Conservation (phyloP, 2,329 filamentous ascomycete species). For the Microcyclospora tardicrescens region DNA sequence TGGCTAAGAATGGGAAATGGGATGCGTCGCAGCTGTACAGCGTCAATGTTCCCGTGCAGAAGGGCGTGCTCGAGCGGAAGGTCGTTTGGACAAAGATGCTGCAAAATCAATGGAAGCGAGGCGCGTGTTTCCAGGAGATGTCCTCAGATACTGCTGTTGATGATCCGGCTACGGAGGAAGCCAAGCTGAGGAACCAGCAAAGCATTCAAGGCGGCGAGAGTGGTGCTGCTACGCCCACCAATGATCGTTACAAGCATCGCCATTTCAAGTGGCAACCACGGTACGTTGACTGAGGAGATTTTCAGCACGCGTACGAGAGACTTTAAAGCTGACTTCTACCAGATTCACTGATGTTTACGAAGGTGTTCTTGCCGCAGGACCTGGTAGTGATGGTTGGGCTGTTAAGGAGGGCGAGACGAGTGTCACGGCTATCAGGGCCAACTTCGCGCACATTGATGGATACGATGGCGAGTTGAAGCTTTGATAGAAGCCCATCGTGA, state of each 20-base stretch:
- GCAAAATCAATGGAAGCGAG: constrained; percentile 80
- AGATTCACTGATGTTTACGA: constrained; percentile 75
- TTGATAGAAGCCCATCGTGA: constrained; percentile 28
- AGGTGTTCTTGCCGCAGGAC: constrained; percentile 64
- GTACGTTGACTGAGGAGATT: no score
- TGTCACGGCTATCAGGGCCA: constrained; percentile 80
- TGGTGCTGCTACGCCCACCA: constrained; percentile 18
- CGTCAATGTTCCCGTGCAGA: constrained; percentile 78
- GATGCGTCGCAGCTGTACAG: constrained; percentile 58
- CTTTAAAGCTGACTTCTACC: no score
- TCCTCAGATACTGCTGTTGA: constrained; percentile 47
- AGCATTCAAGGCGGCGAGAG: constrained; percentile 26
- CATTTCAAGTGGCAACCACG: constrained; percentile 87
- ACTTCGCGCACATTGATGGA: constrained; percentile 69
- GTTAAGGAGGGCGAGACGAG: constrained; percentile 80
- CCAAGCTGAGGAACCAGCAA: constrained; percentile 55
- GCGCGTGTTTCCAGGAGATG: constrained; percentile 75
- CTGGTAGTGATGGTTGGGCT: constrained; percentile 86
- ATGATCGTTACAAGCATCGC: constrained; percentile 54
- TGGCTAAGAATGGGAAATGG: constrained; percentile 59
- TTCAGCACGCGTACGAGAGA: no score
- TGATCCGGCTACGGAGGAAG: constrained; percentile 52
- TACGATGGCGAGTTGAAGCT: constrained; percentile 63
- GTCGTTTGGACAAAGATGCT: constrained; percentile 76
- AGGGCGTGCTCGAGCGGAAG: constrained; percentile 54